phyloP scores from a whole-genome alignment of 306 rosid species.

The Cicer chorassanicum region DNA sequence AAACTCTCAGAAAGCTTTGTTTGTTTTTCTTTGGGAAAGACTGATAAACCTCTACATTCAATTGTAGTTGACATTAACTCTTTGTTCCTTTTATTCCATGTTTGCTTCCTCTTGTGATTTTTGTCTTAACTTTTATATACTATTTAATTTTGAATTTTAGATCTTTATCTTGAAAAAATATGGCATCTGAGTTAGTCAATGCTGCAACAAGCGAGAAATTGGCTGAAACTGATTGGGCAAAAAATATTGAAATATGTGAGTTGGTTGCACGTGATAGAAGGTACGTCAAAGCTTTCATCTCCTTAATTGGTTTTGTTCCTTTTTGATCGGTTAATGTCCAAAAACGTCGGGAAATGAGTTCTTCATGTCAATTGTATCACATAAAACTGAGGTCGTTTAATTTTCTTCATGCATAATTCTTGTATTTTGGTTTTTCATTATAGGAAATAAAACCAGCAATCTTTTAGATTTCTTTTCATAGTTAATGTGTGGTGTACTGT shows the following conservation, averaged over 20 bases:
- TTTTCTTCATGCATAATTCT: background rate
- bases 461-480: background rate
- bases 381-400: conserved; percentile 18
- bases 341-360: conserved; percentile 33
- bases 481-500: conserved; percentile 8
- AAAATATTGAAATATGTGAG: conserved; percentile 89
- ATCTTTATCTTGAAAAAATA: conserved; percentile 47
- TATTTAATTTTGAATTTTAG: conserved; percentile 25
- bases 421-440: conserved; percentile 20
- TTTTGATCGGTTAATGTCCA: conserved; percentile 34
- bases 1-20: conserved; percentile 16
- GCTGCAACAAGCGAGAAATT: conserved; percentile 85
- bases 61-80: conserved; percentile 21
- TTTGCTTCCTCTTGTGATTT: conserved; percentile 29
- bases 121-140: conserved; percentile 9
- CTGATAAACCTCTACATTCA: conserved; percentile 21
- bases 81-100: conserved; percentile 21
- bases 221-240: conserved; percentile 81
- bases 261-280: conserved; percentile 84
- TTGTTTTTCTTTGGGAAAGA: conserved; percentile 15
- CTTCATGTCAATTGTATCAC: conserved; percentile 20
- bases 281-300: conserved; percentile 46
- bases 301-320: conserved; percentile 18
- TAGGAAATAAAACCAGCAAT: conserved; percentile 7
- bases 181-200: conserved; percentile 92